Conservation (phyloP, 2,329 filamentous ascomycete species). For the Claviceps sorghi region DNA sequence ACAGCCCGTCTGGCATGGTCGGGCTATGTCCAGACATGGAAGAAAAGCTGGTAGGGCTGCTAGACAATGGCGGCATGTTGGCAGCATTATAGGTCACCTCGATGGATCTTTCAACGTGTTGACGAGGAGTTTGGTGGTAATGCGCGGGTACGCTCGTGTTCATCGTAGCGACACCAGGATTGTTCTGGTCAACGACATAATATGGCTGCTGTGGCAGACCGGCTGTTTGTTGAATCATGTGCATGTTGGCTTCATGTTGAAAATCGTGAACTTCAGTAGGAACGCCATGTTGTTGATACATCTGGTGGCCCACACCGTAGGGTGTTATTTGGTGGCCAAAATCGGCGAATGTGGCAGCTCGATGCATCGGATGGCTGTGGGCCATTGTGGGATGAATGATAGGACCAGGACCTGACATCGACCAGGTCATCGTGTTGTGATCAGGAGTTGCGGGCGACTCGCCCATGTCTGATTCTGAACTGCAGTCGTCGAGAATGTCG, state of each 20-base stretch:
- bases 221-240: slow-evolving; percentile 34
- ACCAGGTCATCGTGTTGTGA: slow-evolving; percentile 37
- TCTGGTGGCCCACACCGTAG: slow-evolving; percentile 26
- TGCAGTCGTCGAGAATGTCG: slow-evolving; percentile 38
- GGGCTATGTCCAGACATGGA: slow-evolving; percentile 39
- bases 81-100: slow-evolving; percentile 37
- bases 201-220: slow-evolving; percentile 33
- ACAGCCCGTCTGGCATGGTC: slow-evolving; percentile 38
- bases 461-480: slow-evolving; percentile 41
- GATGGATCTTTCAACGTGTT: slow-evolving; percentile 31
- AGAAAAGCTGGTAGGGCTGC: slow-evolving; percentile 44
- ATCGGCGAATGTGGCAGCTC: slow-evolving; percentile 39
- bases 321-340: slow-evolving; percentile 36
- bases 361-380: slow-evolving; percentile 29
- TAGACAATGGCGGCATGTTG: slow-evolving; percentile 37
- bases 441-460: slow-evolving; percentile 46
- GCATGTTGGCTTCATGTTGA: slow-evolving; percentile 29
- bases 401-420: slow-evolving; percentile 25
- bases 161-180: slow-evolving; percentile 48
- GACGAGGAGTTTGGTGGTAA: slow-evolving; percentile 39
- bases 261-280: slow-evolving; percentile 29
- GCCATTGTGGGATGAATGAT: slow-evolving; percentile 23
- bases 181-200: slow-evolving; percentile 47
- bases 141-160: slow-evolving; percentile 36
- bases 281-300: slow-evolving; percentile 32